A percentile compares a stretch with the other conserved stretches of the same genome.
Conservation (phyloP, 129 eudicot species). For the Flaveria linearis region DNA sequence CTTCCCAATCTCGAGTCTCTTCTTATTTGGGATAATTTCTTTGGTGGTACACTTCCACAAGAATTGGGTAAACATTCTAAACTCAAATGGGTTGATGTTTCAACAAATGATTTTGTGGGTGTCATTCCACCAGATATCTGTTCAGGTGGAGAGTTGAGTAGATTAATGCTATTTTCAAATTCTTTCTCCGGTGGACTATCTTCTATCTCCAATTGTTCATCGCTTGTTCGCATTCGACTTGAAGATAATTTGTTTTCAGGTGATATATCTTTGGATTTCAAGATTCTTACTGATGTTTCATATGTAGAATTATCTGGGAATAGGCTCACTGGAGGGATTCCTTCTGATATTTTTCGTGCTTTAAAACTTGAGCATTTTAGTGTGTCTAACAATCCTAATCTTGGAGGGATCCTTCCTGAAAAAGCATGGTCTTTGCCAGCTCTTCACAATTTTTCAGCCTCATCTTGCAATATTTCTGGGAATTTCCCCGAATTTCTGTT, state of each 20-base stretch:
- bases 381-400: slow-evolving; percentile 68
- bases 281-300: slow-evolving; percentile 41
- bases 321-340: slow-evolving; percentile 71
- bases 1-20: slow-evolving; percentile 76
- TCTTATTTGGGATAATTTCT: slow-evolving; percentile 81
- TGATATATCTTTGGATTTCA: slow-evolving; percentile 54
- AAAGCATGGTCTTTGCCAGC: slow-evolving; percentile 63
- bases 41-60: slow-evolving; percentile 71
- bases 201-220: slow-evolving; percentile 72
- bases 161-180: slow-evolving; percentile 79
- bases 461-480: slow-evolving; percentile 73
- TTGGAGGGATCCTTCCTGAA: slow-evolving; percentile 72
- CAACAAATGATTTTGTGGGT: slow-evolving; percentile 72
- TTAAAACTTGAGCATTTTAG: slow-evolving; percentile 69
- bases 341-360: slow-evolving; percentile 58
- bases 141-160: slow-evolving; percentile 56
- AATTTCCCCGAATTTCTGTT: slow-evolving; percentile 58
- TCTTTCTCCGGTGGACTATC: slow-evolving; percentile 66
- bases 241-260: slow-evolving; percentile 86
- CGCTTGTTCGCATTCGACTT: slow-evolving; percentile 77
- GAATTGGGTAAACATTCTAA: slow-evolving; percentile 75
- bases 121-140: slow-evolving; percentile 72
- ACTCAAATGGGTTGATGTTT: slow-evolving; percentile 80
- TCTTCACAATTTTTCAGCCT: slow-evolving; percentile 73
- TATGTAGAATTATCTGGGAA: slow-evolving; percentile 76